Evolutionary conservation across 2,329 filamentous ascomycete species (phyloP).

Genomic region (Thelonectria blattea): DNA sequence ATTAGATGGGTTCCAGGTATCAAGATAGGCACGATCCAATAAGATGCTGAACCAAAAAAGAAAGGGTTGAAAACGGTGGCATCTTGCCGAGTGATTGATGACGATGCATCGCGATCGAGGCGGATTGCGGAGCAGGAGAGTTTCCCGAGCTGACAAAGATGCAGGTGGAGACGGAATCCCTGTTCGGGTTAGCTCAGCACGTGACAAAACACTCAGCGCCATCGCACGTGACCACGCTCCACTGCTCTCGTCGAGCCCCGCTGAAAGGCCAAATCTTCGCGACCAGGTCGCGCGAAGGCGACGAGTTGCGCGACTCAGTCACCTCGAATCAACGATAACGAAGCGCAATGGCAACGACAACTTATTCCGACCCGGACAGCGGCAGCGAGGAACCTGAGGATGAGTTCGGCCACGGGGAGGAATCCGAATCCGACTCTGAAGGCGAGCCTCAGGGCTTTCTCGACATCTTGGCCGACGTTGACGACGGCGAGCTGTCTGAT

Average conservation of each 20-base stretch:
- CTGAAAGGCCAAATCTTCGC: slow-evolving; percentile 1
- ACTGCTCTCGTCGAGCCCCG: neutral
- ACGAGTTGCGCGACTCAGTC: slow-evolving; percentile 9
- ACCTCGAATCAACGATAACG: neutral
- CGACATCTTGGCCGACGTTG: slow-evolving; percentile 33
- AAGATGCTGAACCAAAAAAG: too few species aligned
- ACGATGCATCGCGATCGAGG: neutral
- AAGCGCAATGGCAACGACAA: slow-evolving; percentile 9
- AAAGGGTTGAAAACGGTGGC: neutral
- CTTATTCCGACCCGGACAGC: slow-evolving; percentile 5
- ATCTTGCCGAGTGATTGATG: neutral
- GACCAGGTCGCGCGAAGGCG: slow-evolving; percentile 1
- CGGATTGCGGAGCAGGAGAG: slow-evolving; percentile 2
- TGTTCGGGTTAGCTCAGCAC: neutral
- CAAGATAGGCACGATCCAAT: neutral
- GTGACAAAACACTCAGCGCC: neutral
- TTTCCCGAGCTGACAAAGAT: slow-evolving; percentile 6
- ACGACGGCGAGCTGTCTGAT: slow-evolving; percentile 25
- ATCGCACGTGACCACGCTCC: slow-evolving; percentile 15
- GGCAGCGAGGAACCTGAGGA: neutral
- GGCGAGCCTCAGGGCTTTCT: slow-evolving; percentile 31
- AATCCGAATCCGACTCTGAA: slow-evolving; percentile 25
- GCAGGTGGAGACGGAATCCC: too few species aligned
- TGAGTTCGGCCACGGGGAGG: neutral
- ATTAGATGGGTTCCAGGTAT: too few species aligned